Base-by-base conservation (phyloP, 192 early-diverging fungal species). In the Lobosporangium transversale region DNA sequence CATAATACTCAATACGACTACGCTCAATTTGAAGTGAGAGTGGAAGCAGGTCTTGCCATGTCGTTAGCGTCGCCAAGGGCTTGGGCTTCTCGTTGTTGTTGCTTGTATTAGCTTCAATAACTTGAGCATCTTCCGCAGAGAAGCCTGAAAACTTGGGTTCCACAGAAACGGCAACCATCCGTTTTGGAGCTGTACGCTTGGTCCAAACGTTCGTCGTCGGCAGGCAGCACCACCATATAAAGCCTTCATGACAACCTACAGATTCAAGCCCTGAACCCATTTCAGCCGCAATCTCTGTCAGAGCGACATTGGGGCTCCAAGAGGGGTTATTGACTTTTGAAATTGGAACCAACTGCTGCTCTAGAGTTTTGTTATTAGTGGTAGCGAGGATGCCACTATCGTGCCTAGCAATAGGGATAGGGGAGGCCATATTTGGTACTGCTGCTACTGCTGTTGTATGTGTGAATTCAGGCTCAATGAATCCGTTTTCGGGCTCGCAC, bases 31-130 rank as follows among this genome's bases (percentile, higher is more conserved):
- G 64, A 14, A 76, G 31, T 1, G 73, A 76, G 14, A 67, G 45
- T 18, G 73, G 73, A 0, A 76, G 48, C 0, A 76, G 59, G 30
- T 76, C 73, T 33, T 76, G 73, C 73, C 73, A 76, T 0, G 59
- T 42, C 1, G 43, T 12, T 5, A 67, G 49, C 6, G 47, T 62
- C 5, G 32, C 24, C 26, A 40, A 35, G 23, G 1, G 27, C 23
- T 1, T 9, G 14, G 24, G n/a, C 35, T 45, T 36, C 29, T 44
- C 44, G 14, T 15, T 40, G 37, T 40, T 14, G 37, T 40, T 3
- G 55, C 29, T 27, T 12, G 47, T 12, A 17, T 17, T 47, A 30
- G 42, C 32, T 17, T 47, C 56, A 14, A 29, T 15, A 27, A 15
- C 24, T 30, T 14, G 20, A 2, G 10, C 0, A 32, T 49, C 27